Evolutionary conservation across 805 yeast species (phyloP), one percentile per base, ranked within the genome.

Genomic region (Suhomyces pyralidae): DNA sequence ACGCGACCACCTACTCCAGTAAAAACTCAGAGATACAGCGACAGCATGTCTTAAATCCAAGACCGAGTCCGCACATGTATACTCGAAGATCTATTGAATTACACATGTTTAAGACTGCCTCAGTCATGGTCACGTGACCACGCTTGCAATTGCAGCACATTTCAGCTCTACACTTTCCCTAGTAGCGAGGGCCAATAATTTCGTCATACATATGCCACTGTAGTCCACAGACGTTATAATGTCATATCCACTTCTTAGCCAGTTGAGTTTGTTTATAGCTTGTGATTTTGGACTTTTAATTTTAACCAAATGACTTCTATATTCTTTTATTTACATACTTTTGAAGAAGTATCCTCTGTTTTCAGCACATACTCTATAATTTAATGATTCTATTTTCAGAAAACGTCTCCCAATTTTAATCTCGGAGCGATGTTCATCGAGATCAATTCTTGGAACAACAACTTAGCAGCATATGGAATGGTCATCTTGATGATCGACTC

Each of bases 381-480:
- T n/a, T n/a, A 30, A n/a, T n/a, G 7, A 19, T 14, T 19, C 24
- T 42, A 14, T 42, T 40, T 24, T 49, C 58, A 84, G 61, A 91
- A 91, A 7, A 88, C 93, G 70, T 92, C 97, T 25, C 91, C 94
- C 57, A 94, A 73, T 69, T 85, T 87, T 68, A 94, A 79, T 64
- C 98, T 83, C 58, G 99, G 99, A 3, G 99, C 98, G 67, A 94
- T 94, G 70, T 94, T 94, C 99, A 94, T 94, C n/a, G 97, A 89
- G 66, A 94, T 78, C 61, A 94, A 80, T 70, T 94, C 99, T 77
- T 94, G 99, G 90, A 94, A 94, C 62, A 94, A 76, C 63, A 94
- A 77, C 72, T 94, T 94, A 47, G 99, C 99, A n/a, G 99, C 99
- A 65, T 94, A 94, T 5, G 99, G 99, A 66, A 94, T 92, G 7